Evolutionary conservation across 129 eudicot genomes (phyloP).

Genomic region (Centella asiatica): DNA sequence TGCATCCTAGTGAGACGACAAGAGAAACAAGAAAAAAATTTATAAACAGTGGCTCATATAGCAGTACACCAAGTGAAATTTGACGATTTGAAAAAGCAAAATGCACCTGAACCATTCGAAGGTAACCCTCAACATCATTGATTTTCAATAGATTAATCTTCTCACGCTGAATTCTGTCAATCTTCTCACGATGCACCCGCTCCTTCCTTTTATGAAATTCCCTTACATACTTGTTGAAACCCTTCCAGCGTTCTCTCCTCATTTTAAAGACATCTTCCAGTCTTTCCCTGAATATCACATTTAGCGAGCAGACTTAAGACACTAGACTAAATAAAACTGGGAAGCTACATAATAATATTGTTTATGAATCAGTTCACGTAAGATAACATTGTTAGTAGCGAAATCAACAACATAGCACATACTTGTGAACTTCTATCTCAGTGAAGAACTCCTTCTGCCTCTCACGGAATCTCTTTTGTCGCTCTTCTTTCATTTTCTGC

Average conservation of each 20-base stretch:
- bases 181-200: slow-evolving; percentile 85
- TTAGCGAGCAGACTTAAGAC: background rate
- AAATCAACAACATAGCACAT: slow-evolving; percentile 11
- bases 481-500: slow-evolving; percentile 95
- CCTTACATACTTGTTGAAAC: slow-evolving; percentile 72
- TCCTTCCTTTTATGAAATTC: slow-evolving; percentile 97
- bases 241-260: slow-evolving; percentile 90
- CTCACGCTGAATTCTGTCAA: slow-evolving; percentile 95
- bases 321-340: background rate
- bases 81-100: slow-evolving; percentile 3
- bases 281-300: slow-evolving; percentile 55
- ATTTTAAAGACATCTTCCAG: slow-evolving; percentile 73
- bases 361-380: background rate
- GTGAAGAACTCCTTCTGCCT: slow-evolving; percentile 95
- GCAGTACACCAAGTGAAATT: slow-evolving; percentile 11
- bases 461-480: slow-evolving; percentile 89
- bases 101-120: slow-evolving; percentile 94
- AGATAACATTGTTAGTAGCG: slow-evolving; percentile 1
- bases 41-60: background rate
- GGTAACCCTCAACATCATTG: slow-evolving; percentile 98
- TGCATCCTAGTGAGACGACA: slow-evolving; percentile 92
- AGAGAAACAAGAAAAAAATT: slow-evolving; percentile 3
- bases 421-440: slow-evolving; percentile 87
- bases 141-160: slow-evolving; percentile 87
- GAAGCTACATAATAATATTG: background rate